Evolutionary conservation across 1,139 yeast genomes (phyloP).

Genomic region (Nakaseomyces sp.): DNA sequence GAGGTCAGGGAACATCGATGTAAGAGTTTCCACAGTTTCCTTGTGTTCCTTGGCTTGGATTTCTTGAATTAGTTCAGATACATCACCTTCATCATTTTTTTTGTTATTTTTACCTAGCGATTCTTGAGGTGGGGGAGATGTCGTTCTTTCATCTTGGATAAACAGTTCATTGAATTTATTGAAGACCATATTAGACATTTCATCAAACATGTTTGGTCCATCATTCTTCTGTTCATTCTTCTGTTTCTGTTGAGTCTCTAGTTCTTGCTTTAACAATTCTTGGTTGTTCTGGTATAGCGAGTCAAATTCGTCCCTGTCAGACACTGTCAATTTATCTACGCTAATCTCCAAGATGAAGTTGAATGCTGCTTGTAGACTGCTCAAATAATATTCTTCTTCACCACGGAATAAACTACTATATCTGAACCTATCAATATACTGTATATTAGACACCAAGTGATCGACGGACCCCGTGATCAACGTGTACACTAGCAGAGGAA

Average conservation of each 20-base stretch:
- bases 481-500: constrained; percentile 77
- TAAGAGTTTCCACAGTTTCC: constrained; percentile 40
- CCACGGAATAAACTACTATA: constrained; percentile 70
- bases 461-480: constrained; percentile 60
- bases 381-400: constrained; percentile 79
- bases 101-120: constrained; percentile 19
- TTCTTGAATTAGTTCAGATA: constrained; percentile 16
- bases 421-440: constrained; percentile 78
- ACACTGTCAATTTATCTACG: constrained; percentile 51
- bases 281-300: constrained; percentile 36
- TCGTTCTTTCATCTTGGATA: constrained; percentile 6
- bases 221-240: constrained; percentile 4
- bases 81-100: constrained; percentile 29
- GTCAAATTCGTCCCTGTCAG: constrained; percentile 48
- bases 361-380: constrained; percentile 81
- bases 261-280: constrained; percentile 5
- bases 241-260: constrained; percentile 1
- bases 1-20: constrained; percentile 67
- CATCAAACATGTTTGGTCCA: constrained; percentile 18
- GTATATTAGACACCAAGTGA: constrained; percentile 64
- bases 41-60: constrained; percentile 35
- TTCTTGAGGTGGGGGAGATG: constrained; percentile 8
- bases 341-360: constrained; percentile 60
- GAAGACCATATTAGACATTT: constrained; percentile 22
- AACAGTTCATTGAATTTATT: constrained; percentile 25